Percentiles rank a stretch among this genome's conserved stretches.
Conservation (phyloP, 139 green algal genomes). For the Closterium sp. region DNA sequence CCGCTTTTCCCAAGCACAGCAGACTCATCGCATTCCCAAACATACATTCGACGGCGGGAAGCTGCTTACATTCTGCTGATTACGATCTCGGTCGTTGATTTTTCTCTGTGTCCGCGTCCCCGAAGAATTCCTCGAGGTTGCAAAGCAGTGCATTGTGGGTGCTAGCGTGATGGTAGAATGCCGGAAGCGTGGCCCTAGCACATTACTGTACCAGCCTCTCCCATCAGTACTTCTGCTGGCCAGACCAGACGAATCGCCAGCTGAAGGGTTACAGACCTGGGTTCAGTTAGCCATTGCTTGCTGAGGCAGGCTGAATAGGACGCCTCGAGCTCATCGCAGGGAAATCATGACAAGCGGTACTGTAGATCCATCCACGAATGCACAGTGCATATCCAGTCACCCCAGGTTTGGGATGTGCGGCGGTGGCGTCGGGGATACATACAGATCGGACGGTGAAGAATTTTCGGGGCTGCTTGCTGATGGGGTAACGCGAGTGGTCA, state of each 20-base stretch:
- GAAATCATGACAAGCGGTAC: too few relatives aligned
- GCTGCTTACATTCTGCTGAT: not conserved
- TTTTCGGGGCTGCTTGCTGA: not conserved
- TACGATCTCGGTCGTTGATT: not conserved
- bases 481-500: not conserved
- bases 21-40: not conserved
- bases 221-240: not conserved
- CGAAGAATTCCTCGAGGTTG: not conserved
- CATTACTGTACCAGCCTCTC: too few relatives aligned
- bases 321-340: not conserved
- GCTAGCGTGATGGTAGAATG: not conserved
- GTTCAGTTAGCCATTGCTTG: not conserved
- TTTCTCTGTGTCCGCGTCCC: not conserved
- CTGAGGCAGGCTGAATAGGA: not conserved
- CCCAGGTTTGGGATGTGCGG: not conserved
- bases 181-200: not conserved
- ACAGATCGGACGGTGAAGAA: not conserved
- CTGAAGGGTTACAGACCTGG: not conserved
- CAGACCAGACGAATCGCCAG: not conserved
- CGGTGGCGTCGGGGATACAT: not conserved
- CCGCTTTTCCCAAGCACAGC: not conserved
- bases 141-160: not conserved
- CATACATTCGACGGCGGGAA: not conserved
- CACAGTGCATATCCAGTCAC: not conserved
- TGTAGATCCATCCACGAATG: not conserved